Conservation (phyloP, 441 rosid genomes). For the Populus trichocarpa region DNA sequence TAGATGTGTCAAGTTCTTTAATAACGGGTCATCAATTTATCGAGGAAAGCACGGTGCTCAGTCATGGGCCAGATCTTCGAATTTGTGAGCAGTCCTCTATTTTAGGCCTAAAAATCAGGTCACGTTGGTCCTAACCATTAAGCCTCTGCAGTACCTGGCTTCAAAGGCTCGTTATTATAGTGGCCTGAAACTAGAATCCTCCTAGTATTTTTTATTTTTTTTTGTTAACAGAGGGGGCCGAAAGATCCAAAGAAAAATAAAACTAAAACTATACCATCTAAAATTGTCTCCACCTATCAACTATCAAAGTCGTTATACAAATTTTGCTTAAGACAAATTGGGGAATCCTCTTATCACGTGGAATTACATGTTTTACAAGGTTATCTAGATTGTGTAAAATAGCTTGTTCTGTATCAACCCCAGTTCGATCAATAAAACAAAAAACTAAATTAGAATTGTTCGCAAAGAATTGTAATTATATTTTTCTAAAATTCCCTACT, state of each 20-base stretch:
- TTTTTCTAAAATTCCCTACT: too few species aligned
- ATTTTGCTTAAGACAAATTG: too few species aligned
- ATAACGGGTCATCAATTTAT: background rate
- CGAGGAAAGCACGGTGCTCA: background rate
- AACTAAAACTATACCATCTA: too few species aligned
- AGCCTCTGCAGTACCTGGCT: background rate
- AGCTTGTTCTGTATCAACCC: background rate
- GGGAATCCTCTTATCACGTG: background rate
- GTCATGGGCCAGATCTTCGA: background rate
- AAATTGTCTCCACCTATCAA: too few species aligned
- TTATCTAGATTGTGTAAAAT: background rate
- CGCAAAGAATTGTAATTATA: background rate
- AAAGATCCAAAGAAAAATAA: too few species aligned
- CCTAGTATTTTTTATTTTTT: too few species aligned
- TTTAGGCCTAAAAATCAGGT: too few species aligned
- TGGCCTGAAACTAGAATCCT: too few species aligned
- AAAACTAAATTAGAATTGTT: background rate
- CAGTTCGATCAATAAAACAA: background rate
- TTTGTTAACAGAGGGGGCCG: too few species aligned
- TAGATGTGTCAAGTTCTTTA: background rate
- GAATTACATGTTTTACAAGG: background rate
- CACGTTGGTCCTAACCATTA: background rate
- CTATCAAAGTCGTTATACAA: too few species aligned
- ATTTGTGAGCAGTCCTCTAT: background rate
- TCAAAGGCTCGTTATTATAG: too few species aligned